phyloP scores from a whole-genome alignment of 345 rosid genomes.

The Camelina sativa region DNA sequence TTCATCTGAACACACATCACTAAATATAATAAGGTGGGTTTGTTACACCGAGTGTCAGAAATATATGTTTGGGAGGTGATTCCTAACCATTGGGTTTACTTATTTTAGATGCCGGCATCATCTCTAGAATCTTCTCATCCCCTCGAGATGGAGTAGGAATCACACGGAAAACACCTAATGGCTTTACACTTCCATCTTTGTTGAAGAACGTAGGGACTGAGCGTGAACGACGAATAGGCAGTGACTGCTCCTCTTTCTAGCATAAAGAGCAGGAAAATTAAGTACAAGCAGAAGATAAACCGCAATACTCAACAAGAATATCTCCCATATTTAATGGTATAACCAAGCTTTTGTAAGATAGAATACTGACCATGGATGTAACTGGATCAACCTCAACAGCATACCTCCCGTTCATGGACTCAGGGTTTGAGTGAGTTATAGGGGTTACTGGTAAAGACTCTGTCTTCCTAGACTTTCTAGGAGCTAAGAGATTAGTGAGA shows the following conservation, averaged over 20 bases:
- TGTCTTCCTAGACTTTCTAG: conserved; percentile 51
- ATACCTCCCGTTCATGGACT: conserved; percentile 68
- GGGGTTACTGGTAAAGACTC: conserved; percentile 76
- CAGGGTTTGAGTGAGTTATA: conserved; percentile 78
- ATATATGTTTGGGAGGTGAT: conserved; percentile 13
- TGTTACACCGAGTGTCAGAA: not conserved
- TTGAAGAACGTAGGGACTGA: conserved; percentile 68
- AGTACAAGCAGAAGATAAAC: not conserved
- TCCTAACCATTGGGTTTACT: conserved; percentile 19
- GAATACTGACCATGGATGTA: conserved; percentile 50
- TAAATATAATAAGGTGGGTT: conserved; percentile 35
- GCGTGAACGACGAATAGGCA: conserved; percentile 75
- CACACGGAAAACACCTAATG: conserved; percentile 59
- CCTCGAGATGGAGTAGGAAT: conserved; percentile 55
- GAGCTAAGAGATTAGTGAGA: conserved; percentile 63
- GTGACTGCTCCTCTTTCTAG: conserved; percentile 61
- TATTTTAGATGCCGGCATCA: conserved; percentile 33
- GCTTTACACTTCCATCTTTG: conserved; percentile 60
- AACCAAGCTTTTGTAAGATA: conserved; percentile 11
- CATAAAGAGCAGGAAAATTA: not conserved
- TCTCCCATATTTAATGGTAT: not conserved
- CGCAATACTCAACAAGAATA: not conserved
- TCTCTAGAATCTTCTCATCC: conserved; percentile 18
- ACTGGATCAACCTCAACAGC: conserved; percentile 45
- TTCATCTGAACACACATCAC: conserved; percentile 63